These are phyloP conservation scores for Phlegmacium glaucopus DNA, from an alignment of 768 basidiomycete genomes.

Conservation along the genomic window DNA sequence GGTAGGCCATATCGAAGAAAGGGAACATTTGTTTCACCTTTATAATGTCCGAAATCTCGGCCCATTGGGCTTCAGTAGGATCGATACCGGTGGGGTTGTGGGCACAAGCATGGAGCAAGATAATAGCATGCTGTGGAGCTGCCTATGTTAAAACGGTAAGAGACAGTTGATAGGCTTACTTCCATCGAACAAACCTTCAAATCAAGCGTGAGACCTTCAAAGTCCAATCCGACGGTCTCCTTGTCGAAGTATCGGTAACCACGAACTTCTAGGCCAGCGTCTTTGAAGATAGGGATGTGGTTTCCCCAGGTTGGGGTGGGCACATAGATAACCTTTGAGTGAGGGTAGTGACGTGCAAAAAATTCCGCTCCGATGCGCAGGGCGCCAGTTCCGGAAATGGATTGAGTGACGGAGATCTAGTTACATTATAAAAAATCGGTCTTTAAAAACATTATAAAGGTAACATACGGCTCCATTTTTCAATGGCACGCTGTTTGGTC, in stretches of 20 bases:
- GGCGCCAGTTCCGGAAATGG: conserved; percentile 97
- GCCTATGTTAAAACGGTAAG: conserved; percentile 33
- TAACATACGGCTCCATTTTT: conserved; percentile 66
- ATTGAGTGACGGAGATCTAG: conserved; percentile 84
- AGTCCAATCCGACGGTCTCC: conserved; percentile 87
- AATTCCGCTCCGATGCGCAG: conserved; percentile 94
- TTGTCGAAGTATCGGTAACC: conserved; percentile 94
- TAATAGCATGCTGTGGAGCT: conserved; percentile 76
- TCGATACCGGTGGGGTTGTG: conserved; percentile 99
- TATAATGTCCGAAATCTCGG: conserved; percentile 80
- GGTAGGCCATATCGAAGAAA: conserved; percentile 99
- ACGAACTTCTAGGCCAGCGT: conserved; percentile 92
- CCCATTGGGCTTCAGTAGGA: conserved; percentile 92
- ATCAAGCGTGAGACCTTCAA: conserved; percentile 86
- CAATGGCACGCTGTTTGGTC: conserved; percentile 71
- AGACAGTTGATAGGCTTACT: background rate
- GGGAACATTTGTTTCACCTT: conserved; percentile 92
- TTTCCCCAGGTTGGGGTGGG: conserved; percentile 97
- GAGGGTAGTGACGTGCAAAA: conserved; percentile 83
- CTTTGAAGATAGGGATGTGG: conserved; percentile 90
- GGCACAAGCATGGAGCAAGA: conserved; percentile 94
- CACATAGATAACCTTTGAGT: conserved; percentile 85
- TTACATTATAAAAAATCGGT: background rate
- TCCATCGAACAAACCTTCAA: conserved; percentile 53
- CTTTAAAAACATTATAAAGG: background rate